Evolutionary conservation across 2,329 filamentous ascomycete genomes (phyloP), one percentile per base, ranked within the genome.

Genomic region (Fusarium protoensiforme): DNA sequence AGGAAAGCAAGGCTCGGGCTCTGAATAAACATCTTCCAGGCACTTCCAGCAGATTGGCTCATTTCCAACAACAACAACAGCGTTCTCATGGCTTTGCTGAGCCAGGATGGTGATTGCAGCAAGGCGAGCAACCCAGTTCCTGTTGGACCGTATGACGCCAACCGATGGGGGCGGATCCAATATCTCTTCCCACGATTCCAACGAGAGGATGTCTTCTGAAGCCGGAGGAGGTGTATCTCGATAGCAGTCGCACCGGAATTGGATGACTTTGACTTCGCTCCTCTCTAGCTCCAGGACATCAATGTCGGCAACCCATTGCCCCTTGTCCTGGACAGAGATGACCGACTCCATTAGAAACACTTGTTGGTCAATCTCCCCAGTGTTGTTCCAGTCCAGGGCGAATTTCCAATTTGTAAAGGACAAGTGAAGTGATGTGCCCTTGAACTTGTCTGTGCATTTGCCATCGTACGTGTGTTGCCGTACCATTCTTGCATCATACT

Each of bases 251-350:
- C 58, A 67, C 18, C n/a, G 39, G 48, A 64, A 64, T 11, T 54
- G 22, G 10, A 66, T 33, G 4, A 62, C 53, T 31, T 67, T 29
- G 13, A 35, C 35, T 18, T 20, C 22, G 18, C 39, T 43, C 33
- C 22, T 54, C 41, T 65, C 62, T 9, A 61, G 22, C 11, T 43
- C 54, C 22, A 76, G 39, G 43, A 75, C 62, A 51, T 78, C 71
- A 7, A 78, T 41, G 27, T 77, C 75, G 6, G 68, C 73, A n/a
- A 78, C 65, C 75, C 75, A 78, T n/a, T 58, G 29, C n/a, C 68
- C 65, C 27, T 69, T 64, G 64, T 75, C 73, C 33, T 75, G 70
- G 0, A 78, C 68, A 1, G 73, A 75, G 8, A 78, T 59, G 1
- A 78, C 51, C 1, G 70, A 68, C 56, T 78, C 73, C 3, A 77